These are phyloP conservation scores for Plasmodium vinckei DNA, from an alignment of 169 alveolate genomes.

Conservation along the genomic window DNA sequence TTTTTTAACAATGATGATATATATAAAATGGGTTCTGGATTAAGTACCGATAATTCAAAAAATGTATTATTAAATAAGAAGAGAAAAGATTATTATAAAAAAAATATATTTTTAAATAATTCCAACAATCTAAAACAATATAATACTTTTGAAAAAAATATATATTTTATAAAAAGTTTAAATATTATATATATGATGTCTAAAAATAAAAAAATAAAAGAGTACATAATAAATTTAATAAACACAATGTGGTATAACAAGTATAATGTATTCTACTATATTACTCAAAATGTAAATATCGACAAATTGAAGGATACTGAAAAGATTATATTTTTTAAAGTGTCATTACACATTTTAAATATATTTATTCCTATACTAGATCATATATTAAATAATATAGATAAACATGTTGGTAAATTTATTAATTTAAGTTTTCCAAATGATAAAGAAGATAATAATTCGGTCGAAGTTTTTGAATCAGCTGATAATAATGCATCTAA, in stretches of 20 bases:
- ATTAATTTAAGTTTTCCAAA: constrained; percentile 10
- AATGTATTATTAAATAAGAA: not conserved
- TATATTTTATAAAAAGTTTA: constrained; percentile 27
- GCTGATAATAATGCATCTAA: not conserved
- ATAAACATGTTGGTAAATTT: constrained; percentile 31
- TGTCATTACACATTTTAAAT: constrained; percentile 67
- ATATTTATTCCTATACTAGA: constrained; percentile 64
- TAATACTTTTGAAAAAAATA: constrained; percentile 54
- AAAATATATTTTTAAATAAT: constrained; percentile 18
- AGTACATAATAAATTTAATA: constrained; percentile 35
- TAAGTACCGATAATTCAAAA: not conserved
- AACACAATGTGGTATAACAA: constrained; percentile 61
- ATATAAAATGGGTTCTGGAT: not conserved
- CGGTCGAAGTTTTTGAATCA: not conserved
- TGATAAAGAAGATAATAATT: not conserved
- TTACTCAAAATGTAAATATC: constrained; percentile 52
- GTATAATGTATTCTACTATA: constrained; percentile 59
- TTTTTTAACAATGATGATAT: not conserved
- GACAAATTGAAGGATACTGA: constrained; percentile 53
- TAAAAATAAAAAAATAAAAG: constrained; percentile 60
- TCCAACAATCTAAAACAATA: constrained; percentile 31
- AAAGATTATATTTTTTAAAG: constrained; percentile 44
- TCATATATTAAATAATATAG: constrained; percentile 37
- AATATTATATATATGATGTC: constrained; percentile 57
- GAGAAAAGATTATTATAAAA: constrained; percentile 40